These are phyloP conservation scores for Aspergillus sp. DNA, from an alignment of 2,329 filamentous ascomycete species.

Conservation along the genomic window DNA sequence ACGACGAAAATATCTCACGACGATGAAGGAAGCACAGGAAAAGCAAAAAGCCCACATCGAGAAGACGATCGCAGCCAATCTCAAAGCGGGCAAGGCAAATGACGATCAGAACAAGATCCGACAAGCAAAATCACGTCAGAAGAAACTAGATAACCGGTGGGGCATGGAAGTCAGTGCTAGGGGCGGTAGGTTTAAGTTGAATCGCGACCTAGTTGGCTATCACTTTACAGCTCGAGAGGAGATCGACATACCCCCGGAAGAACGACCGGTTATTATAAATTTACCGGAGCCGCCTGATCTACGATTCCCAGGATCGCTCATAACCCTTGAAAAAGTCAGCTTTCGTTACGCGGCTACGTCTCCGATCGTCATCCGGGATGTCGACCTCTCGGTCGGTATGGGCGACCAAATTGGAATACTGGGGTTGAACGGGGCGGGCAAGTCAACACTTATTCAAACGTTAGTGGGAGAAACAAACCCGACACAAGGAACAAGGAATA, in stretches of 20 bases:
- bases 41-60: conserved; percentile 79
- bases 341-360: conserved; percentile 61
- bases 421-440: conserved; percentile 79
- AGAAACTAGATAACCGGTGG: conserved; percentile 80
- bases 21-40: conserved; percentile 81
- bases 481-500: conserved; percentile 61
- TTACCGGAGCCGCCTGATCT: conserved; percentile 68
- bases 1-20: conserved; percentile 66
- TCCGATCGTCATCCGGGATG: conserved; percentile 58
- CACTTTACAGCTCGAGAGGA: conserved; percentile 62
- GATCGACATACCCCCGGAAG: conserved; percentile 68
- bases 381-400: conserved; percentile 69
- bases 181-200: conserved; percentile 78
- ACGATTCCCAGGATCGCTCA: conserved; percentile 71
- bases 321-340: conserved; percentile 69
- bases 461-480: conserved; percentile 64
- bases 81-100: conserved; percentile 72
- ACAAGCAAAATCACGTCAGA: conserved; percentile 81
- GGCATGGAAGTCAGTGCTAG: conserved; percentile 72
- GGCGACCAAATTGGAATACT: conserved; percentile 74
- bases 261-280: conserved; percentile 58
- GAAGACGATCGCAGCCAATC: conserved; percentile 71
- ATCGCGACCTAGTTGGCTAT: conserved; percentile 68
- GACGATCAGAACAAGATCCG: conserved; percentile 83
- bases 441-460: conserved; percentile 74